These are phyloP conservation scores for Monilinia aucupariae DNA, from an alignment of 2,329 filamentous ascomycete genomes.

Conservation along the genomic window DNA sequence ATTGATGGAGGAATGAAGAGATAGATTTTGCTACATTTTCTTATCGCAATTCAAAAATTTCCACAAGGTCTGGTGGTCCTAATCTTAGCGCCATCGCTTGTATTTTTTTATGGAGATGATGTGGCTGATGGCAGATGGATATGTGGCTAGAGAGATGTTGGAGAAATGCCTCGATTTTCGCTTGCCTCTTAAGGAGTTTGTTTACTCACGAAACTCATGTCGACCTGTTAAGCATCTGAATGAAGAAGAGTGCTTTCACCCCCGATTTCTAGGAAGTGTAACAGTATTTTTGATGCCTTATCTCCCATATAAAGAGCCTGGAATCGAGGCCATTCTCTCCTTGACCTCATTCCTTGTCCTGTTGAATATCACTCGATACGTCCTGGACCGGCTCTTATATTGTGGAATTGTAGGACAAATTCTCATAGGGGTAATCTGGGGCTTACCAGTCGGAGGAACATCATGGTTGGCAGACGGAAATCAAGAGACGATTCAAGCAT, in stretches of 20 bases:
- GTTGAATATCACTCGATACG: constrained; percentile 53
- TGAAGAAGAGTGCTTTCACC: neutral
- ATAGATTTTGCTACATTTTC: constrained; percentile 16
- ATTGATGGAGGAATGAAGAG: constrained; percentile 2
- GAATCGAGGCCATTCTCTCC: constrained; percentile 53
- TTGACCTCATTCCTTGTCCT: constrained; percentile 57
- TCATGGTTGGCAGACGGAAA: constrained; percentile 50
- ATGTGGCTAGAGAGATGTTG: neutral
- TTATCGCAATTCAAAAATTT: constrained; percentile 16
- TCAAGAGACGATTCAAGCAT: constrained; percentile 53
- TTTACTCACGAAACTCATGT: neutral
- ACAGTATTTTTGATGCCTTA: constrained; percentile 22
- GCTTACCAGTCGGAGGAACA: constrained; percentile 58
- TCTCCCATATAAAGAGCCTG: constrained; percentile 58
- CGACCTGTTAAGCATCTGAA: neutral
- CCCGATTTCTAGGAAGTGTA: neutral
- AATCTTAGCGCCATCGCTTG: constrained; percentile 14
- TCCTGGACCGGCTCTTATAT: constrained; percentile 56
- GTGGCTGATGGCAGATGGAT: neutral
- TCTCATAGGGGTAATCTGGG: constrained; percentile 64
- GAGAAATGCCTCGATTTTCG: neutral
- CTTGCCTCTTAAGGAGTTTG: neutral
- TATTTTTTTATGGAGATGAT: neutral
- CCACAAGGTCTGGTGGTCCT: no score
- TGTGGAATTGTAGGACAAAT: constrained; percentile 70